Percentiles rank a stretch among this genome's conserved stretches.
These are phyloP conservation scores for Capillidium heterosporum DNA, from an alignment of 371 early-diverging fungal species.

Conservation along the genomic window DNA sequence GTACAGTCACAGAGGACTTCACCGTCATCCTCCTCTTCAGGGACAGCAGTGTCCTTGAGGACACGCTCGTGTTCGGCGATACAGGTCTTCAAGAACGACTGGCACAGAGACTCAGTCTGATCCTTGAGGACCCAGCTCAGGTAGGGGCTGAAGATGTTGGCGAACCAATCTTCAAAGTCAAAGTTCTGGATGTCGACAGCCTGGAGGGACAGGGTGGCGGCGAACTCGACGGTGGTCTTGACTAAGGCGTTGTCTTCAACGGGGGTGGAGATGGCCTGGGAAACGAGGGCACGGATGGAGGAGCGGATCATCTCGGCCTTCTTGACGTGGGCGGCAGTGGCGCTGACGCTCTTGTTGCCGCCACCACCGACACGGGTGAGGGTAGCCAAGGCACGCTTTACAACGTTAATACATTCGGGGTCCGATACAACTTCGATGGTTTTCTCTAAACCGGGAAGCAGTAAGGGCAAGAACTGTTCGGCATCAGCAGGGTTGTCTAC, in stretches of 20 bases:
- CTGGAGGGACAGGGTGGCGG: slow-evolving; percentile 25
- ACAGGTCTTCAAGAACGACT: slow-evolving; percentile 17
- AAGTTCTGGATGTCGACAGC: slow-evolving; percentile 29
- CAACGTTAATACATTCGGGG: slow-evolving; percentile 60
- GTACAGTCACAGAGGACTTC: slow-evolving; percentile 65
- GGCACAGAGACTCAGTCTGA: slow-evolving; percentile 14
- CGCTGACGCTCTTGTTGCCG: slow-evolving; percentile 18
- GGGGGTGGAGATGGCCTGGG: slow-evolving; percentile 7
- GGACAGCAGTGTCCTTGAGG: slow-evolving; percentile 22
- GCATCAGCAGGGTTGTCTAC: slow-evolving; percentile 62
- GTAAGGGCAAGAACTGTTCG: slow-evolving; percentile 59
- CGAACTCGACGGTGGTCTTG: slow-evolving; percentile 19
- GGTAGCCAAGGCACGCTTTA: slow-evolving; percentile 31
- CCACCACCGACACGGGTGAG: slow-evolving; percentile 25
- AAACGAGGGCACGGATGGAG: slow-evolving; percentile 12
- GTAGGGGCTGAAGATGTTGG: slow-evolving; percentile 26
- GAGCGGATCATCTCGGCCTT: slow-evolving; percentile 13
- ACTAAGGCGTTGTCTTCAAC: slow-evolving; percentile 20
- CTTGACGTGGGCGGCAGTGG: slow-evolving; percentile 10
- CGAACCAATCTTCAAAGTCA: slow-evolving; percentile 25
- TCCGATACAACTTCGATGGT: slow-evolving; percentile 59
- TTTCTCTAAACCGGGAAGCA: slow-evolving; percentile 56
- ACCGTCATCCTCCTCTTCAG: slow-evolving; percentile 46
- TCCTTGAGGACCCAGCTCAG: slow-evolving; percentile 28
- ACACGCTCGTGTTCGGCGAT: slow-evolving; percentile 23